Evolutionary conservation across 2,329 filamentous ascomycete species (phyloP).

Genomic region (Cryphonectria carpinicola): DNA sequence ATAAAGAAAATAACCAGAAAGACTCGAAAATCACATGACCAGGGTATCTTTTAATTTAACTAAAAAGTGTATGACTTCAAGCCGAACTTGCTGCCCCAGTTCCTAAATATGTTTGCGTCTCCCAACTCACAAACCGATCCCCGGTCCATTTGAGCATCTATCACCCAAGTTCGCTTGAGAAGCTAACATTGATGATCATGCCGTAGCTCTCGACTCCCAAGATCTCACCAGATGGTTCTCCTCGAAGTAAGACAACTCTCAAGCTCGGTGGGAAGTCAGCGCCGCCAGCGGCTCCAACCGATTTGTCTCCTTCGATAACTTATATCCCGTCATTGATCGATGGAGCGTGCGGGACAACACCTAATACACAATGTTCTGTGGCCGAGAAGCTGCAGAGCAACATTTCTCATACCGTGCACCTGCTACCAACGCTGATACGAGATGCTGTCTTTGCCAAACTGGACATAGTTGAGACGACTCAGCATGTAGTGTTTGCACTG

Average conservation of each 20-base stretch:
- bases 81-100: neutral
- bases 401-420: conserved; percentile 28
- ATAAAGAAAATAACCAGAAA: conserved; percentile 15
- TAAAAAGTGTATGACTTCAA: neutral
- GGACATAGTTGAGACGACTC: conserved; percentile 32
- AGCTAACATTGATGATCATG: conserved; percentile 9
- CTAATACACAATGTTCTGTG: conserved; percentile 34
- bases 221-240: conserved; percentile 18
- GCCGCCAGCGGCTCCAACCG: neutral
- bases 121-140: neutral
- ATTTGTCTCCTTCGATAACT: conserved; percentile 32
- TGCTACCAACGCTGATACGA: conserved; percentile 33
- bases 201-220: conserved; percentile 24
- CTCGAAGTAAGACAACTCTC: neutral
- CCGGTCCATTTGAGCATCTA: neutral
- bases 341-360: conserved; percentile 40
- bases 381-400: conserved; percentile 34
- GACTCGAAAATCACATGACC: neutral
- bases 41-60: neutral
- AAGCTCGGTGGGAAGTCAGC: conserved; percentile 5
- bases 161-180: neutral
- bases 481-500: conserved; percentile 34
- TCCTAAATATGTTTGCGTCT: neutral
- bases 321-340: conserved; percentile 44
- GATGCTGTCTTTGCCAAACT: conserved; percentile 29